Evolutionary conservation across 116 monocot species (phyloP).

Genomic region (Cymodocea nodosa): DNA sequence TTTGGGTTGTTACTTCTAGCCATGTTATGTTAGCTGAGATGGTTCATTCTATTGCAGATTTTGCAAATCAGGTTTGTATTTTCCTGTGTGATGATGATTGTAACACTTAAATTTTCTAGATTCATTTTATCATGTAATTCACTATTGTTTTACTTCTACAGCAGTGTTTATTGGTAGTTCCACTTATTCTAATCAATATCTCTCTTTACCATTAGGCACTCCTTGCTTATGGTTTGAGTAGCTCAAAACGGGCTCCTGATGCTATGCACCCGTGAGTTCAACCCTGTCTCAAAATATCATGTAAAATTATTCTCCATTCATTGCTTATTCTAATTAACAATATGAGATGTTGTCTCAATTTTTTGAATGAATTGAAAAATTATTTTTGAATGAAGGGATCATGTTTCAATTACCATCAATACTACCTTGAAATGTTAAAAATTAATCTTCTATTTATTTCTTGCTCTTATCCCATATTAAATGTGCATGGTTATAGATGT

Average conservation of each 20-base stretch:
- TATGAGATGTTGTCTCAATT: no score
- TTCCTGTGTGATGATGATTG: background rate
- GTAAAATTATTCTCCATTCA: background rate
- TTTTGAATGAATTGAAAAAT: no score
- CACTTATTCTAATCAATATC: slow-evolving; percentile 2
- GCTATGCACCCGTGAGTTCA: slow-evolving; percentile 91
- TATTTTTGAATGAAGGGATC: no score
- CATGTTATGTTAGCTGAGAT: slow-evolving; percentile 99
- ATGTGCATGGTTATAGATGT: no score
- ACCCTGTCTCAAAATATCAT: background rate
- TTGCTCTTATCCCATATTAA: no score
- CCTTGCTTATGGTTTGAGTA: slow-evolving; percentile 95
- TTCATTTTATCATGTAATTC: background rate
- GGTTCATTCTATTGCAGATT: slow-evolving; percentile 86
- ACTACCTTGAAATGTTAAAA: no score
- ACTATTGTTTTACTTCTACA: background rate
- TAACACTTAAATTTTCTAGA: background rate
- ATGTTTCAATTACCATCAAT: no score
- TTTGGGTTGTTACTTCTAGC: slow-evolving; percentile 81
- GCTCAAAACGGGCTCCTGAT: slow-evolving; percentile 95
- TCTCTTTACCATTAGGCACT: slow-evolving; percentile 38
- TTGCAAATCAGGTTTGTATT: slow-evolving; percentile 84
- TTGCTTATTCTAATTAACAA: background rate
- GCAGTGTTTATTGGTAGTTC: background rate
- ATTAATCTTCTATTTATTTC: no score